These are phyloP conservation scores for Pythium monospermum DNA, from an alignment of 352 stramenopile genomes.

Conservation along the genomic window DNA sequence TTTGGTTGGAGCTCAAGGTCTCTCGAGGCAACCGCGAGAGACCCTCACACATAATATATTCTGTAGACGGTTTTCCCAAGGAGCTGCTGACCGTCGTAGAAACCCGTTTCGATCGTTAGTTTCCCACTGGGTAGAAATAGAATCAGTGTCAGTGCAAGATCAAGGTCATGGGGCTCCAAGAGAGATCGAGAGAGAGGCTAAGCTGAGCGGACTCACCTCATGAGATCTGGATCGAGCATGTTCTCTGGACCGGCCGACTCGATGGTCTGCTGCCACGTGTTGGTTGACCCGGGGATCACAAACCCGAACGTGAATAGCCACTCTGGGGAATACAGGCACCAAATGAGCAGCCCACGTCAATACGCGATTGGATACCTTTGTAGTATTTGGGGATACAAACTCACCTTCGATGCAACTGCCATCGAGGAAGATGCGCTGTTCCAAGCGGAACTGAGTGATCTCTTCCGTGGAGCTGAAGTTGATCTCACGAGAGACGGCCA, in stretches of 20 bases:
- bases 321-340: conserved; percentile 50
- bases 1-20: background rate
- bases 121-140: conserved; percentile 55
- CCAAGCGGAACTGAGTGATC: conserved; percentile 90
- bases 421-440: conserved; percentile 88
- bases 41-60: conserved; percentile 88
- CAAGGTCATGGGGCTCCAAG: background rate
- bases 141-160: background rate
- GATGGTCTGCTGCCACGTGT: conserved; percentile 95
- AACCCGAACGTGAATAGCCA: conserved; percentile 95
- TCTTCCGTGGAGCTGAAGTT: conserved; percentile 90
- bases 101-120: conserved; percentile 94
- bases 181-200: background rate
- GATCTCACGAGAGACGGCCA: conserved; percentile 90
- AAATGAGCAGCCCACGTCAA: background rate
- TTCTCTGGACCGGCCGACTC: conserved; percentile 82
- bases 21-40: background rate
- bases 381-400: background rate
- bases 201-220: conserved; percentile 44
- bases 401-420: conserved; percentile 89
- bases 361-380: background rate
- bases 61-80: conserved; percentile 91
- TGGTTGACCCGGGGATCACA: conserved; percentile 93
- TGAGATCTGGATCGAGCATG: conserved; percentile 83
- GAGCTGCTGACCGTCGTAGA: conserved; percentile 88